Conservation (phyloP, 139 green algal genomes). For the Ettlia oleoabundans region DNA sequence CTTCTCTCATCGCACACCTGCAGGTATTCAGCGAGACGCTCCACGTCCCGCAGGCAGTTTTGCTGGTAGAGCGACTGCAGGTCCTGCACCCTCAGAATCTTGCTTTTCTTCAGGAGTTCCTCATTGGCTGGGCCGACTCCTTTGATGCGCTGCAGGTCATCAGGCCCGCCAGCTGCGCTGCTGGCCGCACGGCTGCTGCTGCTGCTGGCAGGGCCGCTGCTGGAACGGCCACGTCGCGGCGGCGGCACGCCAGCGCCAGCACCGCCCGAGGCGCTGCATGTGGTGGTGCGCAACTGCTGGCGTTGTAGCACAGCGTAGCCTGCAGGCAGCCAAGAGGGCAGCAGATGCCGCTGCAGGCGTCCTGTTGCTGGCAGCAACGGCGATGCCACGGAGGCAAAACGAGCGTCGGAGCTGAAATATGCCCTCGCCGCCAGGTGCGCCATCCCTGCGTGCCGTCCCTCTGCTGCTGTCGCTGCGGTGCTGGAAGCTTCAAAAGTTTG, state of each 20-base stretch:
- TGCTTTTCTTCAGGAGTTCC: slow-evolving; percentile 37
- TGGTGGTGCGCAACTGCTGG: background rate
- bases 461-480: too few relatives aligned
- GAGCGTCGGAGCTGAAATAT: too few relatives aligned
- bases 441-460: too few relatives aligned
- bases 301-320: background rate
- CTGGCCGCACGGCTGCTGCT: background rate
- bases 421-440: too few relatives aligned
- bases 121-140: slow-evolving; percentile 59
- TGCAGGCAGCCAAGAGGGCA: too few relatives aligned
- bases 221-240: too few relatives aligned
- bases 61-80: slow-evolving; percentile 46
- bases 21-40: slow-evolving; percentile 47
- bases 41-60: slow-evolving; percentile 2
- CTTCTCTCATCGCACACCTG: too few relatives aligned
- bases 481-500: too few relatives aligned
- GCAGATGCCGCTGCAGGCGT: too few relatives aligned
- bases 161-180: background rate
- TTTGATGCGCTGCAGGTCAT: slow-evolving; percentile 41
- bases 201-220: background rate
- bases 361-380: background rate
- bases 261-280: background rate
- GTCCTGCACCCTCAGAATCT: slow-evolving; percentile 47
- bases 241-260: too few relatives aligned
- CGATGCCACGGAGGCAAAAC: too few relatives aligned